A percentile compares a stretch with the other conserved stretches of the same genome.
Evolutionary conservation across 2,329 filamentous ascomycete genomes (phyloP).

Genomic region (Ceratocystis alfenasii): DNA sequence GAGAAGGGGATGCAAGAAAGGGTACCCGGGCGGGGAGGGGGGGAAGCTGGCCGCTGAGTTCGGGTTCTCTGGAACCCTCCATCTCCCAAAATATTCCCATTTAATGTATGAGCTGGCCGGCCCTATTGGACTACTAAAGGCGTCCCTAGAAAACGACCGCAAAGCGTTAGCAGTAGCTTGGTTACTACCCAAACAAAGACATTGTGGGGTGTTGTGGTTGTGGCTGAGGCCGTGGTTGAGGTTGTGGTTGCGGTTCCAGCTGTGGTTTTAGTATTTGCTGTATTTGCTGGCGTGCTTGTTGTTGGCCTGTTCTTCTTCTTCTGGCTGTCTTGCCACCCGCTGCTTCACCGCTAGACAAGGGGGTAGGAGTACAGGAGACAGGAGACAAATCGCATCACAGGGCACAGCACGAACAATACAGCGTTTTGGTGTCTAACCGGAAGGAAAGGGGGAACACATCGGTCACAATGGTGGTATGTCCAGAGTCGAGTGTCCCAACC

Average conservation of each 20-base stretch:
- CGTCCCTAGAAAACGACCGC: not conserved
- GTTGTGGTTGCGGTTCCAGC: too few relatives aligned
- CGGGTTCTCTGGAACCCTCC: not conserved
- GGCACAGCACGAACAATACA: not conserved
- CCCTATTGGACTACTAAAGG: not conserved
- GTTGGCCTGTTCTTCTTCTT: not conserved
- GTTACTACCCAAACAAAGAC: not conserved
- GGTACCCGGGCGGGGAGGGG: not conserved
- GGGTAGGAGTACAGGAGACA: not conserved
- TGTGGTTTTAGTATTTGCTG: too few relatives aligned
- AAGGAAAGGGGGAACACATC: not conserved
- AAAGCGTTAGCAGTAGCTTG: not conserved
- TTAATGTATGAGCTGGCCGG: not conserved
- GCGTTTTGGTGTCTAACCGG: not conserved
- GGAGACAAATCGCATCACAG: too few relatives aligned
- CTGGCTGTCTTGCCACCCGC: not conserved
- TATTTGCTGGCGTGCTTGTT: not conserved
- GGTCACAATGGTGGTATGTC: not conserved
- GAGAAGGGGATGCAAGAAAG: too few relatives aligned
- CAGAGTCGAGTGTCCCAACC: not conserved
- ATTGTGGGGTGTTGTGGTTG: not conserved
- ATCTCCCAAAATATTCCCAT: not conserved
- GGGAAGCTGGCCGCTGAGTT: not conserved
- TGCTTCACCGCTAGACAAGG: not conserved
- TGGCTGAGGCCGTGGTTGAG: too few relatives aligned